phyloP scores from a whole-genome alignment of 148 eudicot species.

The Fagopyrum esculentum region DNA sequence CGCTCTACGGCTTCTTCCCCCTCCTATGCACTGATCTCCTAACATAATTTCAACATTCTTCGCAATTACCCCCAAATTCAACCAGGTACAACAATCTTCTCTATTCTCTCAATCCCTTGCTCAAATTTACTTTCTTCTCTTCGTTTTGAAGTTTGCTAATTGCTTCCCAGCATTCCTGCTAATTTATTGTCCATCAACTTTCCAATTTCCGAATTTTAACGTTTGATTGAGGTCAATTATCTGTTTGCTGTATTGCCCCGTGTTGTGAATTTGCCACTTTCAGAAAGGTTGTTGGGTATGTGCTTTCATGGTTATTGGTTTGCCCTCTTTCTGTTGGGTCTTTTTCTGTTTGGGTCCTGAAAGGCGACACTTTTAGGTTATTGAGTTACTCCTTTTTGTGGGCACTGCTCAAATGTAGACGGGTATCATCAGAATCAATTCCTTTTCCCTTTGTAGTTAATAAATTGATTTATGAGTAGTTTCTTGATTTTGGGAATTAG shows the following conservation, averaged over 20 bases:
- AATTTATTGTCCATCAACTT: not conserved
- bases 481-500: not conserved
- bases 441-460: slow-evolving; percentile 6
- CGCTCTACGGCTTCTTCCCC: slow-evolving; percentile 1
- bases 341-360: not conserved
- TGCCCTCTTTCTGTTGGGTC: slow-evolving; percentile 1
- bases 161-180: not conserved
- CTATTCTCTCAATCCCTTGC: not conserved
- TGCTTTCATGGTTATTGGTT: slow-evolving; percentile 2
- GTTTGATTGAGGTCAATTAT: not conserved
- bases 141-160: not conserved
- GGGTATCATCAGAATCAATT: not conserved
- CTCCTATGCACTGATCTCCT: slow-evolving; percentile 5
- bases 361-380: not conserved
- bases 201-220: not conserved
- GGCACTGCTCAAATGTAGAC: slow-evolving; percentile 1
- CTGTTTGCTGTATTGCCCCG: not conserved
- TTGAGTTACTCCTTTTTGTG: not conserved
- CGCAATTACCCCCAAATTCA: not conserved
- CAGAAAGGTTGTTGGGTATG: not conserved
- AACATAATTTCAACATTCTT: not conserved
- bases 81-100: slow-evolving; percentile 1
- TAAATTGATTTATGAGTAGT: not conserved
- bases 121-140: not conserved
- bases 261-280: not conserved